Base-by-base conservation (phyloP, 495 filamentous ascomycete species). In the Ramalina peruviana region DNA sequence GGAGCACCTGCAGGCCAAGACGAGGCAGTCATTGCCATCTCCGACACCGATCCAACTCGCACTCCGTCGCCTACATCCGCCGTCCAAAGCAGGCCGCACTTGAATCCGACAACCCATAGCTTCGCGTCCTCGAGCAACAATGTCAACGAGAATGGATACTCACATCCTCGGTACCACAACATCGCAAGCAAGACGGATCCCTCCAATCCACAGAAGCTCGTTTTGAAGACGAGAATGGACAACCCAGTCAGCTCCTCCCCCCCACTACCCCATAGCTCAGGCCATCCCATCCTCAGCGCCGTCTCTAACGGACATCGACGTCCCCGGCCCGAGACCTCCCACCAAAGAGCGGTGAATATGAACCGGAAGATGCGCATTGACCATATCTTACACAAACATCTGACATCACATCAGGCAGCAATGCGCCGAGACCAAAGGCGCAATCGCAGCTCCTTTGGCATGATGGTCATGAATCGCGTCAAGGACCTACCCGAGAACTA, bases 341-440 rank as follows among this genome's bases (percentile, higher is more conserved):
- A 98, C 63, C 92, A 98, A 59, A 71, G 94, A 26, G 92, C 89
- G 7, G 85, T 97, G 4, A 87, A 94, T 57, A 78, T 82, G 42
- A 95, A 94, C 60, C 76, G 93, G 9, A 84, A 81, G 36, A 81
- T 92, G 62, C 83, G 87, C 13, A 85, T 94, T 39, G 83, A 94
- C 46, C 86, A 92, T 58, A 81, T 92, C 40, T 76, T 98, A 27
- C 78, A 85, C 55, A 80, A 83, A 17, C 85, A 84, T 40, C 67
- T 88, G 33, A 78, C 75, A 51, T 71, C 66, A 45, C 70, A 78
- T 48, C 78, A 83, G 49, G 80, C 79, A 52, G 66, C 69, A 33
- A 67, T 81, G 3, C 75, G 84, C 12, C 79, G 67, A 71, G 60
- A 59, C 54, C 53, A 81, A 80, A 46, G 75, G 67, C 54, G 67